phyloP scores from a whole-genome alignment of 2,329 filamentous ascomycete species.

The Plenodomus tracheiphilus region DNA sequence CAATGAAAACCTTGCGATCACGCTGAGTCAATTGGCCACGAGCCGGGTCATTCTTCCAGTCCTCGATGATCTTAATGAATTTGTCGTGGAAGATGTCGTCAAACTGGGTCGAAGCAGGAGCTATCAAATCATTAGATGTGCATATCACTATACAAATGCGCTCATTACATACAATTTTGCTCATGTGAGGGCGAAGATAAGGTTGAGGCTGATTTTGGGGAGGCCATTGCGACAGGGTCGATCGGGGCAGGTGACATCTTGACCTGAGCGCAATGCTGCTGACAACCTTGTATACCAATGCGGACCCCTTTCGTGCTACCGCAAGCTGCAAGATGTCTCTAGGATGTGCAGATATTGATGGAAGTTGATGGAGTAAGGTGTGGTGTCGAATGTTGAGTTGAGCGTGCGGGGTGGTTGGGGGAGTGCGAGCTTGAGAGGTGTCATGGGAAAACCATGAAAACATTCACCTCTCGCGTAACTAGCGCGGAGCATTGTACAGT shows the following conservation, averaged over 20 bases:
- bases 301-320: slow-evolving; percentile 12
- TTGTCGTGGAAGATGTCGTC: slow-evolving; percentile 42
- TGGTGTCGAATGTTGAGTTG: slow-evolving; percentile 13
- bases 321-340: slow-evolving; percentile 4
- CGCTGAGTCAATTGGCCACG: slow-evolving; percentile 32
- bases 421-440: background rate
- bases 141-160: background rate
- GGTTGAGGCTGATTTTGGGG: slow-evolving; percentile 4
- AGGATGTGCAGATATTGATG: slow-evolving; percentile 19
- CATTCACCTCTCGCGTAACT: slow-evolving; percentile 46
- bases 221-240: slow-evolving; percentile 13
- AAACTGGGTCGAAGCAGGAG: slow-evolving; percentile 27
- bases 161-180: slow-evolving; percentile 15
- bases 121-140: slow-evolving; percentile 12
- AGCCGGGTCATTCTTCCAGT: slow-evolving; percentile 36
- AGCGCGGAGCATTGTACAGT: slow-evolving; percentile 32
- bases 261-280: slow-evolving; percentile 24
- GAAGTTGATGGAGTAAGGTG: slow-evolving; percentile 28
- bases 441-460: slow-evolving; percentile 24
- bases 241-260: slow-evolving; percentile 43
- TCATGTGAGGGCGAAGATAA: slow-evolving; percentile 26
- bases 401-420: slow-evolving; percentile 28
- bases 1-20: slow-evolving; percentile 40
- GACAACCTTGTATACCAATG: slow-evolving; percentile 25
- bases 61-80: slow-evolving; percentile 39